These are phyloP conservation scores for Pisolithus albus DNA, from an alignment of 768 basidiomycete species.

Conservation along the genomic window DNA sequence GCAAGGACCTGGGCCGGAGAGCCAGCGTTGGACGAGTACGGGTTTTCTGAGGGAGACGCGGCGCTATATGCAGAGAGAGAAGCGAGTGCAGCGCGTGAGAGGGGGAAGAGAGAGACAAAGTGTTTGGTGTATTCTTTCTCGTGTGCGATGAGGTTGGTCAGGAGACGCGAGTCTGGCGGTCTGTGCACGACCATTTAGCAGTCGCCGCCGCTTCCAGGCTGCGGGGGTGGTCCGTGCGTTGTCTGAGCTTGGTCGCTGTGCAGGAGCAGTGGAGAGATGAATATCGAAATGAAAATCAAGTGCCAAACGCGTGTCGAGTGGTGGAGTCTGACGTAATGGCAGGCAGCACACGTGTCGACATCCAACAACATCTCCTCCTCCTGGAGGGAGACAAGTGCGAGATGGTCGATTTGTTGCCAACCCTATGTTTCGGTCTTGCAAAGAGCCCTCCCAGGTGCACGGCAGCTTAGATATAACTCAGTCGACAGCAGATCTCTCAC, in stretches of 20 bases:
- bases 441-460: conserved; percentile 37
- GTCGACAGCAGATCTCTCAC: no score
- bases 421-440: conserved; percentile 63
- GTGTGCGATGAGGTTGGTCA: conserved; percentile 56
- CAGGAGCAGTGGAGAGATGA: no score
- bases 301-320: no score
- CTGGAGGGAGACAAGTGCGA: conserved; percentile 36
- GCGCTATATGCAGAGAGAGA: conserved; percentile 70
- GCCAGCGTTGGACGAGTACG: conserved; percentile 33
- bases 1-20: conserved; percentile 13
- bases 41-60: conserved; percentile 47
- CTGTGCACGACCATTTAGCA: conserved; percentile 42
- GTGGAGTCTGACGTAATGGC: no score
- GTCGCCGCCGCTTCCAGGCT: no score
- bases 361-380: no score
- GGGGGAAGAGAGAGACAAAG: conserved; percentile 47
- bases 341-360: no score
- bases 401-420: conserved; percentile 42
- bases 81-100: conserved; percentile 54
- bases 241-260: no score
- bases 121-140: conserved; percentile 71
- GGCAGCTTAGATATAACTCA: conserved; percentile 18
- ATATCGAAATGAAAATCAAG: no score
- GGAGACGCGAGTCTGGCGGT: conserved; percentile 64
- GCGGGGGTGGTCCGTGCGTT: no score